Evolutionary conservation across 495 filamentous ascomycete species (phyloP).

Genomic region (Terfezia claveryi): DNA sequence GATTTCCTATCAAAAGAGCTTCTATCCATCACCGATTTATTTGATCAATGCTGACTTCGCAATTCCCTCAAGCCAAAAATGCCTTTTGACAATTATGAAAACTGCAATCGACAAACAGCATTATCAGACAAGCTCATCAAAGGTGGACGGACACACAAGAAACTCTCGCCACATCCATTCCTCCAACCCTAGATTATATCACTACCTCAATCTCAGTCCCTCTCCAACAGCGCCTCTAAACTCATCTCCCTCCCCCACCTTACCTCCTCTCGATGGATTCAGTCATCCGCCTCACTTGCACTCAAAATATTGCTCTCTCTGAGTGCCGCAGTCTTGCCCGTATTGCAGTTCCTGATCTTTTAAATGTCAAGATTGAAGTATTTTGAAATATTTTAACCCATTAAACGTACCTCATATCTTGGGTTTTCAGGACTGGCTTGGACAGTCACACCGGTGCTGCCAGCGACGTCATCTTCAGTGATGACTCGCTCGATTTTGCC

Average conservation of each 20-base stretch:
- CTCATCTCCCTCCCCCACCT: not conserved
- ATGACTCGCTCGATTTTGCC: conserved; percentile 15
- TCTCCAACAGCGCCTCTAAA: not conserved
- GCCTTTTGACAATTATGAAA: no score
- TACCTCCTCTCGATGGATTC: not conserved
- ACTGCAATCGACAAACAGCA: no score
- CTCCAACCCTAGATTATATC: no score
- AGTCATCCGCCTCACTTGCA: not conserved
- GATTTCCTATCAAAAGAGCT: no score
- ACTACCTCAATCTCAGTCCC: not conserved
- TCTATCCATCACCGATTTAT: no score
- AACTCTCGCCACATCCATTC: no score
- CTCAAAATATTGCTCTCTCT: conserved; percentile 13
- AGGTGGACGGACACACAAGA: no score
- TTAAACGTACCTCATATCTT: conserved; percentile 13
- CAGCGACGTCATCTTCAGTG: conserved; percentile 11
- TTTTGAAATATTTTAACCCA: not conserved
- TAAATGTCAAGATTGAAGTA: not conserved
- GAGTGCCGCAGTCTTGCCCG: conserved; percentile 13
- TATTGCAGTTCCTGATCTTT: conserved; percentile 17
- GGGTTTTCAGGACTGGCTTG: conserved; percentile 11
- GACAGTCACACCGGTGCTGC: conserved; percentile 7
- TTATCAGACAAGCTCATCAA: no score
- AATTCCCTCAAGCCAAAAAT: no score
- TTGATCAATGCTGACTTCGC: no score